A percentile compares a stretch with the other conserved stretches of the same genome.
phyloP scores from a whole-genome alignment of 192 early-diverging fungal species.

The Rhizoclosmatium sp. region DNA sequence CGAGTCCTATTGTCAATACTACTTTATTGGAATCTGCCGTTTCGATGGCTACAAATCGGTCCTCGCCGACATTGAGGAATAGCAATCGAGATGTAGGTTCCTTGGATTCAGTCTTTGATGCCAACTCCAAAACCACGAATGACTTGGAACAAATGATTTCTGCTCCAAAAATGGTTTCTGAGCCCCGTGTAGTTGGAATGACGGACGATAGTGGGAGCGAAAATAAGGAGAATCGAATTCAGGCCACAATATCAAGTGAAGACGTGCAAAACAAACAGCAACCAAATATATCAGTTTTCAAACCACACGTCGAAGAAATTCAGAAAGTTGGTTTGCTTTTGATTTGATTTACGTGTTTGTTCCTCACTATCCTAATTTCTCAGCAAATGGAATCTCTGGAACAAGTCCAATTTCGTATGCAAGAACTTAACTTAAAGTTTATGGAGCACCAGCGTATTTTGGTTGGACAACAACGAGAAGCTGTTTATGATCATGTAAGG shows the following conservation, averaged over 20 bases:
- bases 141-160: background rate
- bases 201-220: background rate
- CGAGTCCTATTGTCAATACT: slow-evolving; percentile 8
- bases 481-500: slow-evolving; percentile 23
- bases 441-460: slow-evolving; percentile 18
- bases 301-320: background rate
- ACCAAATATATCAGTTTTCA: background rate
- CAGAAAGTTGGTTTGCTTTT: no score
- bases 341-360: no score
- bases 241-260: background rate
- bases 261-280: background rate
- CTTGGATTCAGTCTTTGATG: background rate
- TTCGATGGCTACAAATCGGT: background rate
- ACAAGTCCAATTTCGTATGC: slow-evolving; percentile 14
- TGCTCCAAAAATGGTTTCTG: background rate
- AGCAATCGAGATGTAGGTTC: background rate
- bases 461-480: slow-evolving; percentile 24
- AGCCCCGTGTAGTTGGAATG: background rate
- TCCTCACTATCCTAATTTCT: no score
- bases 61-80: background rate
- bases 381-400: slow-evolving; percentile 28
- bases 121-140: background rate
- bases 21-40: background rate
- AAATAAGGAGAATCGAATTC: background rate
- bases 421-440: slow-evolving; percentile 20